A percentile compares a stretch with the other conserved stretches of the same genome.
phyloP scores from a whole-genome alignment of 352 stramenopile species.

The Globisporangium splendens region DNA sequence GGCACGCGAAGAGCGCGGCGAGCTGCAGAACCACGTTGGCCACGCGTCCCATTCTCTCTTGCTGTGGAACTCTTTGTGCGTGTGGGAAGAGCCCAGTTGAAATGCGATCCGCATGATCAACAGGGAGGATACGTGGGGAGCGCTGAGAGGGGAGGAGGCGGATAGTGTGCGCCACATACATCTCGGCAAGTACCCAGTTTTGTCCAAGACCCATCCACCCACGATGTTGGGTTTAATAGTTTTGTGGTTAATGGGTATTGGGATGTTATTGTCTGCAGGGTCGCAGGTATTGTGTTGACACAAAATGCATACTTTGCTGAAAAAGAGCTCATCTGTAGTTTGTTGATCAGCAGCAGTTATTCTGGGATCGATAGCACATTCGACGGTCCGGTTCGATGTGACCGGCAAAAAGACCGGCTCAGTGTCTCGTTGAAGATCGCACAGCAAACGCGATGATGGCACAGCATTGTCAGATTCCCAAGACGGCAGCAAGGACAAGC shows the following conservation, averaged over 20 bases:
- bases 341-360: neutral
- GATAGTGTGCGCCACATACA: neutral
- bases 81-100: conserved; percentile 1
- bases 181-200: neutral
- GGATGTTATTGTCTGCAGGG: too few species aligned
- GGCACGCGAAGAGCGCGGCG: conserved; percentile 3
- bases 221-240: too few species aligned
- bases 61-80: neutral
- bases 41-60: conserved; percentile 10
- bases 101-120: conserved; percentile 4
- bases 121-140: conserved; percentile 10
- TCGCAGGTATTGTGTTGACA: too few species aligned
- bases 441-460: neutral
- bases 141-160: neutral
- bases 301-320: too few species aligned
- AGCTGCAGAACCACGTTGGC: conserved; percentile 10
- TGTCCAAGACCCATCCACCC: too few species aligned
- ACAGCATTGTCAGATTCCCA: neutral
- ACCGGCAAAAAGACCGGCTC: neutral
- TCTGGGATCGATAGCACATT: neutral
- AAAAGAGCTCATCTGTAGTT: too few species aligned
- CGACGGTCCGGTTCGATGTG: neutral
- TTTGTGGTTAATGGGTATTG: too few species aligned
- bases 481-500: neutral
- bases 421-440: neutral